Base-by-base conservation (phyloP, 2,329 filamentous ascomycete genomes). In the Raffaelea arxii region DNA sequence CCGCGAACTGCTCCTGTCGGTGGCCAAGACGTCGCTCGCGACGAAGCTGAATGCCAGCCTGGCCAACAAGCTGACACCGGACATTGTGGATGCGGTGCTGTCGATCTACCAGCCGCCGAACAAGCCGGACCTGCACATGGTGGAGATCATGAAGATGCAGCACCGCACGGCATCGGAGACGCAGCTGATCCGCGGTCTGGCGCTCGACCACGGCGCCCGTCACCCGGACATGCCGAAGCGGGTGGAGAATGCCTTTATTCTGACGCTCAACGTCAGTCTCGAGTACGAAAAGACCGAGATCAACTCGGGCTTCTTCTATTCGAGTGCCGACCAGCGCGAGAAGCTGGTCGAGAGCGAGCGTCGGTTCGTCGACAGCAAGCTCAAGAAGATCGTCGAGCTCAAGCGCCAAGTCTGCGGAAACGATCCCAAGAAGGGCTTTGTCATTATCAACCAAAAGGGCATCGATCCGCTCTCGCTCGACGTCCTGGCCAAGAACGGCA, bases 111-210 rank as follows among this genome's bases (percentile, higher is more conserved):
- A 89, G 64, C 73, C 86, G 18, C 87, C 87, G 23, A 81, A 80
- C 52, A 97, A 97, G 72, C 94, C 94, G 47, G 92, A 98, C 68
- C 69, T 98, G 60, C 91, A 97, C 73, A 98, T 98, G 92, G 78
- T 98, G 55, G 92, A 98, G 69, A 97, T 98, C 59, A 98, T 98
- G 92, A 97, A 94, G 65, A 97, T 98, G 91, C 92, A 98, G 71
- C 92, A 98, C 72, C 86, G 91, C 57, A 89, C 87, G 44, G 90
- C 91, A 49, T 87, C 92, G 25, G 92, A 98, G 66, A 98, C 92
- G 48, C 89, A 95, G 66, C 80, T 98, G 49, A 96, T 98, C 65
- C 82, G 86, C 54, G 92, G 92, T 50, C 75, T 98, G 49, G 92
- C 88, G 10, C 72, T 98, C 51, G 92, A 98, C 60, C 92, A 98